These are phyloP conservation scores for Alternaria sp. DNA, from an alignment of 2,329 filamentous ascomycete species.

Conservation along the genomic window DNA sequence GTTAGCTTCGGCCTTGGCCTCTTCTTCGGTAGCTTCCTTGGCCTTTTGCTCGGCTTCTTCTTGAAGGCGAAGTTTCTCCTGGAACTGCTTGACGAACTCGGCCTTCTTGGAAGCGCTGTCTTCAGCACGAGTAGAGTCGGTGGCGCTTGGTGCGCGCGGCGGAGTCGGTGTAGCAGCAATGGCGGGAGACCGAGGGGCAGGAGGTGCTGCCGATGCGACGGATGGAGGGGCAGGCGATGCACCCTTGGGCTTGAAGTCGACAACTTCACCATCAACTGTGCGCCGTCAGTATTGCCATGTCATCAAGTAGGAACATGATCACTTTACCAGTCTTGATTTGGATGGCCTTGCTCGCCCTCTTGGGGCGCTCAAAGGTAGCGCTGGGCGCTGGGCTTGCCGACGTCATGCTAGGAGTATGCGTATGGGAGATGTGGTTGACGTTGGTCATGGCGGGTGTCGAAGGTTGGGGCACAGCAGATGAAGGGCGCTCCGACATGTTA, in stretches of 20 bases:
- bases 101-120: slow-evolving; percentile 68
- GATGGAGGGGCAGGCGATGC: slow-evolving; percentile 52
- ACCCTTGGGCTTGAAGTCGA: slow-evolving; percentile 65
- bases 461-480: slow-evolving; percentile 68
- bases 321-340: slow-evolving; percentile 74
- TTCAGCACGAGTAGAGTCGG: slow-evolving; percentile 70
- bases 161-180: slow-evolving; percentile 72
- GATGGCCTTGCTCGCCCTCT: slow-evolving; percentile 76
- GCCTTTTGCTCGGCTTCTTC: slow-evolving; percentile 68
- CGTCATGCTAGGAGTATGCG: slow-evolving; percentile 63
- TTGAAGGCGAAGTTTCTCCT: slow-evolving; percentile 58
- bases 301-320: neutral
- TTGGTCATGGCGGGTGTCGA: slow-evolving; percentile 60
- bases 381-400: slow-evolving; percentile 68
- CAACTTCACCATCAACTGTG: slow-evolving; percentile 79
- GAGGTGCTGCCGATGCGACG: slow-evolving; percentile 54
- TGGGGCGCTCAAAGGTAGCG: slow-evolving; percentile 68
- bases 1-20: slow-evolving; percentile 55
- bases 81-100: slow-evolving; percentile 74
- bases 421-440: slow-evolving; percentile 57
- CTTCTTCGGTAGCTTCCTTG: slow-evolving; percentile 52
- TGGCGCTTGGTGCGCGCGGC: slow-evolving; percentile 73
- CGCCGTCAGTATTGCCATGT: slow-evolving; percentile 63
- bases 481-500: slow-evolving; percentile 64
- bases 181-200: slow-evolving; percentile 66